Conservation (phyloP, 2,329 filamentous ascomycete species). For the Pseudogymnoascus sp. region DNA sequence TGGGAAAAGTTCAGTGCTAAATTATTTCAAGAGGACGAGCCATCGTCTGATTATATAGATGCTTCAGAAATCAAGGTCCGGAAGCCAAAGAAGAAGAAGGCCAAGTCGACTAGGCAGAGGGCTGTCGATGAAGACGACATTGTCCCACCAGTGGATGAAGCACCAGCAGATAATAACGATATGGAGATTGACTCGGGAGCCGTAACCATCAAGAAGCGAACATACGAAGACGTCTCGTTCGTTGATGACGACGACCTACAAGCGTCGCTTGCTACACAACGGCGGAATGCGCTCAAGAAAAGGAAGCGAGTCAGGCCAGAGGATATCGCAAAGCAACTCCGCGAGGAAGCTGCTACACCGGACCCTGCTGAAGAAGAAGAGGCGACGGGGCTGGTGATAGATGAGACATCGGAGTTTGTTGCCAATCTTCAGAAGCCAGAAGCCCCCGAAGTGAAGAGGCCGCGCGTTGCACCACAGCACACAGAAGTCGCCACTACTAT, state of each 20-base stretch:
- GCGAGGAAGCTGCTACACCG: slow-evolving; percentile 47
- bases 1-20: slow-evolving; percentile 7
- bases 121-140: slow-evolving; percentile 54
- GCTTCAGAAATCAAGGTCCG: slow-evolving; percentile 82
- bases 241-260: slow-evolving; percentile 92
- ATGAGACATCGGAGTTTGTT: slow-evolving; percentile 92
- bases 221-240: slow-evolving; percentile 58
- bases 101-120: slow-evolving; percentile 65
- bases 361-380: slow-evolving; percentile 42
- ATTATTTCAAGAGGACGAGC: slow-evolving; percentile 47
- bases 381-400: slow-evolving; percentile 68
- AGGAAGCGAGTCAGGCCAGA: slow-evolving; percentile 79
- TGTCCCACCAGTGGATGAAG: slow-evolving; percentile 35
- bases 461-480: slow-evolving; percentile 28
- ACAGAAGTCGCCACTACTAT: slow-evolving; percentile 37
- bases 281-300: slow-evolving; percentile 80
- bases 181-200: slow-evolving; percentile 72
- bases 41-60: slow-evolving; percentile 81
- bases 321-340: slow-evolving; percentile 74
- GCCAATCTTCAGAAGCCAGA: slow-evolving; percentile 68
- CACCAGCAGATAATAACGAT: slow-evolving; percentile 31
- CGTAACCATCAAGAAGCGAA: slow-evolving; percentile 49
- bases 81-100: slow-evolving; percentile 89
- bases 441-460: slow-evolving; percentile 40
- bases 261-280: slow-evolving; percentile 72